Evolutionary conservation across 163 green algal species (phyloP).

Genomic region (Volvox carteri): DNA sequence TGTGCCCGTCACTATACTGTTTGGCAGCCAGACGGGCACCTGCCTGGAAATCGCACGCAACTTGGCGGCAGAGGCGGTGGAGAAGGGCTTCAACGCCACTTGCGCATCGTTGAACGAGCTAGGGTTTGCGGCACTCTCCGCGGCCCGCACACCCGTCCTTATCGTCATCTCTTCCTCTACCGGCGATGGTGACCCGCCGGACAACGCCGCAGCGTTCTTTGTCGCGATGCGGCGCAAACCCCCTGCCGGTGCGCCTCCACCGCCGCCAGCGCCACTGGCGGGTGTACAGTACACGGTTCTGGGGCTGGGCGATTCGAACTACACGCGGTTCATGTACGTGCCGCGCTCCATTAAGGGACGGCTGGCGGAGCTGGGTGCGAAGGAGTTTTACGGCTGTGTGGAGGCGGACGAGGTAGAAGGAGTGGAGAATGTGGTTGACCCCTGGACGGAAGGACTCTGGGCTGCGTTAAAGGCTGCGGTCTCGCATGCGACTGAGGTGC

Average conservation of each 20-base stretch:
- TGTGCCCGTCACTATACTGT: slow-evolving; percentile 66
- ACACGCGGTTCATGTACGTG: slow-evolving; percentile 95
- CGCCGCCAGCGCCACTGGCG: slow-evolving; percentile 56
- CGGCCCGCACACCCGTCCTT: slow-evolving; percentile 73
- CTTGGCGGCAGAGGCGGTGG: slow-evolving; percentile 85
- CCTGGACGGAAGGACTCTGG: slow-evolving; percentile 84
- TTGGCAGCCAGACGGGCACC: slow-evolving; percentile 95
- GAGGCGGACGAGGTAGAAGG: slow-evolving; percentile 98
- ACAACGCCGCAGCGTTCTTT: slow-evolving; percentile 91
- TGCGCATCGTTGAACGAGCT: slow-evolving; percentile 90
- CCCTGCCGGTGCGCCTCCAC: slow-evolving; percentile 3
- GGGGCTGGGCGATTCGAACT: slow-evolving; percentile 98
- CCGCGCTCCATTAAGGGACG: slow-evolving; percentile 77
- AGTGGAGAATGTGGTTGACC: slow-evolving; percentile 85
- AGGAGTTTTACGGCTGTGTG: slow-evolving; percentile 79
- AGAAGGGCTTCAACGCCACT: slow-evolving; percentile 75
- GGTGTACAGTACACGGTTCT: slow-evolving; percentile 87
- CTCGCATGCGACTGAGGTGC: neutral
- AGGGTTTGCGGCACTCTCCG: slow-evolving; percentile 76
- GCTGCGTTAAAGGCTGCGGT: slow-evolving; percentile 45
- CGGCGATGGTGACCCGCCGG: slow-evolving; percentile 93
- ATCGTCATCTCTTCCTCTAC: slow-evolving; percentile 92
- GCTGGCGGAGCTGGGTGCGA: slow-evolving; percentile 88
- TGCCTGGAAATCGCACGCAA: slow-evolving; percentile 92
- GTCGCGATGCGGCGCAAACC: slow-evolving; percentile 51